Evolutionary conservation across 768 basidiomycete genomes (phyloP).

Genomic region (Suillus luteus): DNA sequence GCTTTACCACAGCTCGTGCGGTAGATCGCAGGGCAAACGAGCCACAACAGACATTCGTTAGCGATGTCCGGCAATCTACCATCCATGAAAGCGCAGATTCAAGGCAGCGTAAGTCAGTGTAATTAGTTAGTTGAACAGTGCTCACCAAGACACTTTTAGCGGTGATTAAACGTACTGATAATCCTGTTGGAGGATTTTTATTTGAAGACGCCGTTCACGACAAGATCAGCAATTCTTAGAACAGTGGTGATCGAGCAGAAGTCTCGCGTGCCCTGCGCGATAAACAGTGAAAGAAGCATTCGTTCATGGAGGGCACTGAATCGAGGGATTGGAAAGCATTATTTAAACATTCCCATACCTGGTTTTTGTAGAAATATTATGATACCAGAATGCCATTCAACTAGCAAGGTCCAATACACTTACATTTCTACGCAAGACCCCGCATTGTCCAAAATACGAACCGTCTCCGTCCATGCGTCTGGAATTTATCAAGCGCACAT

Average conservation of each 20-base stretch:
- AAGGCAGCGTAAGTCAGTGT: constrained; percentile 2
- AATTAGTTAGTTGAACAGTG: background rate
- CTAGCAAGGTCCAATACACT: background rate
- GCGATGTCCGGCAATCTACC: background rate
- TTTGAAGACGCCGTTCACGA: background rate
- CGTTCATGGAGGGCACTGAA: background rate
- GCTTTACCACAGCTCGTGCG: background rate
- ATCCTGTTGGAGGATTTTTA: background rate
- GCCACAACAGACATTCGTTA: background rate
- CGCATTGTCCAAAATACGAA: background rate
- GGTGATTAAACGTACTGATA: background rate
- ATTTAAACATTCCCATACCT: background rate
- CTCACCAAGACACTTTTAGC: background rate
- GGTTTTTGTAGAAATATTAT: background rate
- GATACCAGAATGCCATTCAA: no score
- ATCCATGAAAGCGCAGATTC: background rate
- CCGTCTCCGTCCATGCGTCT: background rate
- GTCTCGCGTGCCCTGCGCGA: background rate
- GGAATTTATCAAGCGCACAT: background rate
- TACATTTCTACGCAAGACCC: background rate
- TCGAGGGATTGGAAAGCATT: constrained; percentile 4
- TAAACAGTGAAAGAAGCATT: background rate
- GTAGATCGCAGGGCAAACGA: background rate
- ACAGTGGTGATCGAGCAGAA: background rate
- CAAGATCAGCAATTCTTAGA: background rate